Evolutionary conservation across 2,329 filamentous ascomycete species (phyloP).

Genomic region (Cladosporium colombiae): DNA sequence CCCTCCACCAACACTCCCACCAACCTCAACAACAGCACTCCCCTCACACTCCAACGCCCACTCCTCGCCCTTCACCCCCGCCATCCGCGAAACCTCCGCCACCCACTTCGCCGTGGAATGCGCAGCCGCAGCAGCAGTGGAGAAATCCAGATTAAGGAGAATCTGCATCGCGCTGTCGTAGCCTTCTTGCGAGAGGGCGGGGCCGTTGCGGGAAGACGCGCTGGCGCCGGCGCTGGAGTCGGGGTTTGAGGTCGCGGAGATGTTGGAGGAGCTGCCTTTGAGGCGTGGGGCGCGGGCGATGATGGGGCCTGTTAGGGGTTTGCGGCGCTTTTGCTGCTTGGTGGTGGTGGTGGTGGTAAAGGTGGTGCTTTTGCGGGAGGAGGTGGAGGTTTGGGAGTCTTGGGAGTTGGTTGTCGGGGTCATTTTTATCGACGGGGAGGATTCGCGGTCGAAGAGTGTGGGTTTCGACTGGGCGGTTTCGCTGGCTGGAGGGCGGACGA

Average conservation of each 20-base stretch:
- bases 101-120: slow-evolving; percentile 71
- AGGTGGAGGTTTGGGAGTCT: slow-evolving; percentile 6
- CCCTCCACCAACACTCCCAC: slow-evolving; percentile 9
- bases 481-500: slow-evolving; percentile 62
- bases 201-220: slow-evolving; percentile 24
- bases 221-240: slow-evolving; percentile 18
- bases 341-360: slow-evolving; percentile 9
- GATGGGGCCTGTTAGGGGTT: slow-evolving; percentile 60
- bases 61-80: slow-evolving; percentile 20
- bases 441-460: background rate
- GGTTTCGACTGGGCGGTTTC: background rate
- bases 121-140: slow-evolving; percentile 61
- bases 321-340: slow-evolving; percentile 35
- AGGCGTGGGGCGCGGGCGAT: slow-evolving; percentile 60
- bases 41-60: slow-evolving; percentile 29
- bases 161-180: slow-evolving; percentile 55
- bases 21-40: slow-evolving; percentile 20
- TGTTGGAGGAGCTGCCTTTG: slow-evolving; percentile 32
- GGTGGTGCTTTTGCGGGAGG: slow-evolving; percentile 3
- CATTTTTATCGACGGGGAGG: background rate
- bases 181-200: slow-evolving; percentile 36
- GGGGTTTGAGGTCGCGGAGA: slow-evolving; percentile 28
- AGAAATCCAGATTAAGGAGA: slow-evolving; percentile 73
- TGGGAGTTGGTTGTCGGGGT: background rate
- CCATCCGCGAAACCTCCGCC: slow-evolving; percentile 48